Evolutionary conservation across 192 early-diverging fungal species (phyloP).

Genomic region (Entomortierella lignicola): DNA sequence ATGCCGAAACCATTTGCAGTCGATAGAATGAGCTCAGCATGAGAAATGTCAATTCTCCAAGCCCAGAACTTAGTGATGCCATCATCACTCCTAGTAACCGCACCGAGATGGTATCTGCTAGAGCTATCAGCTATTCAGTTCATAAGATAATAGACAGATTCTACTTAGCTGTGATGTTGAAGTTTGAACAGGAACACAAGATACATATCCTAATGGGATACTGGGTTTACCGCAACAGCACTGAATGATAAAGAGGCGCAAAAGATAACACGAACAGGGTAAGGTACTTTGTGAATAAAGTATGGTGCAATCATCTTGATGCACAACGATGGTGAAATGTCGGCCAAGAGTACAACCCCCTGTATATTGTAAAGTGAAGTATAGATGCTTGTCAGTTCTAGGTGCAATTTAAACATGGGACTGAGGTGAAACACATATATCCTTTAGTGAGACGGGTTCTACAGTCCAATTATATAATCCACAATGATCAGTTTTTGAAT

Average conservation of each 20-base stretch:
- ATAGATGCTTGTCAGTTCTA: not conserved
- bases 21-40: constrained; percentile 59
- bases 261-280: constrained; percentile 18
- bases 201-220: too few species aligned
- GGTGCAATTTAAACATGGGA: not conserved
- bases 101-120: constrained; percentile 16
- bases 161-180: too few species aligned
- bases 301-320: constrained; percentile 58
- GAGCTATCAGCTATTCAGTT: constrained; percentile 32
- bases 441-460: not conserved
- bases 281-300: constrained; percentile 44
- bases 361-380: not conserved
- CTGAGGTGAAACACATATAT: too few species aligned
- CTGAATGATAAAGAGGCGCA: constrained; percentile 33
- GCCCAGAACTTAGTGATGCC: constrained; percentile 56
- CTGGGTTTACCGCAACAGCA: constrained; percentile 26
- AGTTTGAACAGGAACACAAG: too few species aligned
- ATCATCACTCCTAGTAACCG: constrained; percentile 48
- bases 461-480: not conserved
- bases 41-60: constrained; percentile 57
- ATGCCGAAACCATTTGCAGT: constrained; percentile 51
- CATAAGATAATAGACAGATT: too few species aligned
- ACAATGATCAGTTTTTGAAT: too few species aligned
- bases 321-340: constrained; percentile 54
- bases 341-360: constrained; percentile 57